Evolutionary conservation across 805 yeast genomes (phyloP).

Genomic region (Torulaspora delbrueckii): DNA sequence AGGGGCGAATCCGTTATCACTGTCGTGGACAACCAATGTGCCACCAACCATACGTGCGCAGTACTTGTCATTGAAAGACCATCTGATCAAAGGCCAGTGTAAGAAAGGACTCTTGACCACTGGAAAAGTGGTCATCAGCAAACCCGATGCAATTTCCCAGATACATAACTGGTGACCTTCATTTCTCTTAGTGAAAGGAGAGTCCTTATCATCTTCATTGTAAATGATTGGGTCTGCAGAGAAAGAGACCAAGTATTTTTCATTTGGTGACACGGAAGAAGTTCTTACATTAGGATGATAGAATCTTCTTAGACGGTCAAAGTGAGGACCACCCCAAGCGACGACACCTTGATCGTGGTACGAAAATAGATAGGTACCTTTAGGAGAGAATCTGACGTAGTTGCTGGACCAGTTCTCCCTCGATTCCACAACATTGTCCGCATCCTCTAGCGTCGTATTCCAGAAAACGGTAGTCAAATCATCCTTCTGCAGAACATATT

Average conservation of each 20-base stretch:
- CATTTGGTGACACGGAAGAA: constrained; percentile 88
- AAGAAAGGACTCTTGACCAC: constrained; percentile 63
- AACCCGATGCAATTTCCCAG: constrained; percentile 84
- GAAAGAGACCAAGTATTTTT: constrained; percentile 82
- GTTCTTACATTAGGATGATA: constrained; percentile 86
- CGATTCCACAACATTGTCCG: constrained; percentile 73
- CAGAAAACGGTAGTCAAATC: constrained; percentile 82
- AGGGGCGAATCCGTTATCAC: constrained; percentile 65
- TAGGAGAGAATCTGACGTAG: constrained; percentile 86
- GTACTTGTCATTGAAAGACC: constrained; percentile 89
- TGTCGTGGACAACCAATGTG: constrained; percentile 85
- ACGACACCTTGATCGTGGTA: constrained; percentile 93
- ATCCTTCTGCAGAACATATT: constrained; percentile 71
- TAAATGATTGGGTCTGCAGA: constrained; percentile 77
- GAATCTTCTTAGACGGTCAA: constrained; percentile 68
- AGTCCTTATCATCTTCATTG: constrained; percentile 56
- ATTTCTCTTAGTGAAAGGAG: constrained; percentile 81
- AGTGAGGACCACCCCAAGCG: constrained; percentile 89
- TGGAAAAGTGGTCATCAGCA: constrained; percentile 86
- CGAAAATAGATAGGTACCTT: constrained; percentile 82
- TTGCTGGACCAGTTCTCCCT: constrained; percentile 83
- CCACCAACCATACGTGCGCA: constrained; percentile 95
- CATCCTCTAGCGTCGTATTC: constrained; percentile 67
- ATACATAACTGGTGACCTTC: constrained; percentile 91
- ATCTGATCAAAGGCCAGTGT: constrained; percentile 95